Percentiles rank a stretch among this genome's conserved stretches.
Evolutionary conservation across 1,284 basidiomycete species (phyloP).

Genomic region (Cronartium quercuum): DNA sequence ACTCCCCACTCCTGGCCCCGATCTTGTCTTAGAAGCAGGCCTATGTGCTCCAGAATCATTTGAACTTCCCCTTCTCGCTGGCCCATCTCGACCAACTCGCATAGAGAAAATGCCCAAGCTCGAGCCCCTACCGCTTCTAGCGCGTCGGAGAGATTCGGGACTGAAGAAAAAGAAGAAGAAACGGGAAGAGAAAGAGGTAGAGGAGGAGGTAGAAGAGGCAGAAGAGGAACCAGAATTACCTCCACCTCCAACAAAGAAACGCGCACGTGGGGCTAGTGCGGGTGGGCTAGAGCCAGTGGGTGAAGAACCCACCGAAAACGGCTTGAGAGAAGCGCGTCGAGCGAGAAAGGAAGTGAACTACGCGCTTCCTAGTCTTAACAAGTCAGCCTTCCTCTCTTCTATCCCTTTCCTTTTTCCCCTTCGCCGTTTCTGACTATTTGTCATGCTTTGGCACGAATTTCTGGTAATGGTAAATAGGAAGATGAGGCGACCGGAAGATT

Average conservation of each 20-base stretch:
- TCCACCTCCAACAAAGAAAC: constrained; percentile 12
- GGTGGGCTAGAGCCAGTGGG: no score
- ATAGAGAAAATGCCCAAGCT: no score
- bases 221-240: neutral
- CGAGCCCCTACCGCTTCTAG: no score
- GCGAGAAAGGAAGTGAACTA: constrained; percentile 25
- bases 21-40: no score
- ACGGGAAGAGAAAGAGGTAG: neutral
- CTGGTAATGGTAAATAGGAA: neutral
- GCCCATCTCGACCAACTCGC: neutral
- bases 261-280: neutral
- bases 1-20: no score
- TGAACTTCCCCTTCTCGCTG: no score
- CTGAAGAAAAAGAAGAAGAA: neutral
- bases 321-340: neutral
- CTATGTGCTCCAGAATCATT: no score
- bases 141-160: neutral
- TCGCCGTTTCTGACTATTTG: no score
- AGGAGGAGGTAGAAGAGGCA: neutral
- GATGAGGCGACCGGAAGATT: constrained; percentile 12
- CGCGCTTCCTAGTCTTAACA: constrained; percentile 17
- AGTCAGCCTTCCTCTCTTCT: neutral
- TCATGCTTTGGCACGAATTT: no score
- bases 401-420: neutral
- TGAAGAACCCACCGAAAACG: neutral